Base-by-base conservation (phyloP, 371 early-diverging fungal species). In the Gilbertella persicaria region DNA sequence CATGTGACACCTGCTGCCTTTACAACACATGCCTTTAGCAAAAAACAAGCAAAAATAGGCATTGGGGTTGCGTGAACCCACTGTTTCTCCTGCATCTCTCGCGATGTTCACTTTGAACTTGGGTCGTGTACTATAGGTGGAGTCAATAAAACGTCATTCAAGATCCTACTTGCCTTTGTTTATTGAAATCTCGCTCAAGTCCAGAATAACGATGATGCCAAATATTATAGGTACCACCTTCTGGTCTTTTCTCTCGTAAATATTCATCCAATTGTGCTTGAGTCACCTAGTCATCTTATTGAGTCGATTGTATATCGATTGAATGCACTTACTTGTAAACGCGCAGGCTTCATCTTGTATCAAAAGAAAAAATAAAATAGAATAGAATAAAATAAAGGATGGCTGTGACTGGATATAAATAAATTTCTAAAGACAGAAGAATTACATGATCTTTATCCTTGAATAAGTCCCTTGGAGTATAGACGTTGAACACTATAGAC, bases 1-100 rank as follows among this genome's bases (percentile, higher is more conserved):
- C 78, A 81, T 90, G 58, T 77, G 51, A 37, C 84, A 85, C n/a
- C 79, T 68, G n/a, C 71, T 62, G 45, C 90, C 90, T 60, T 84
- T 80, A 19, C 83, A 76, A 64, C 94, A 94, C 67, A 82, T 83
- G n/a, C 93, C 94, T 43, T 88, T 80, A 0, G 93, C 91, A 77
- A 94, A 94, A 62, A 86, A 88, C 14, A 90, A 58, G 60, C 94
- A 94, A 57, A 94, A 92, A 46, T 79, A 80, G 13, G 87, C 75
- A 36, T 80, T 71, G 4, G 71, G 75, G 43, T 85, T 88, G 28
- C 66, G 70, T 12, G 80, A 66, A 5, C 89, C 93, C 38, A 76
- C 71, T 0, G 94, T 94, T 37, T 75, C 78, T 16, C 94, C 94
- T 26, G 84, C 75, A 64, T 94, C 94, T 54, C 70, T 74, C 14